Evolutionary conservation across 108 stramenopile species (phyloP), one percentile per base, ranked within the genome.

Genomic region (Fragilaria radians): DNA sequence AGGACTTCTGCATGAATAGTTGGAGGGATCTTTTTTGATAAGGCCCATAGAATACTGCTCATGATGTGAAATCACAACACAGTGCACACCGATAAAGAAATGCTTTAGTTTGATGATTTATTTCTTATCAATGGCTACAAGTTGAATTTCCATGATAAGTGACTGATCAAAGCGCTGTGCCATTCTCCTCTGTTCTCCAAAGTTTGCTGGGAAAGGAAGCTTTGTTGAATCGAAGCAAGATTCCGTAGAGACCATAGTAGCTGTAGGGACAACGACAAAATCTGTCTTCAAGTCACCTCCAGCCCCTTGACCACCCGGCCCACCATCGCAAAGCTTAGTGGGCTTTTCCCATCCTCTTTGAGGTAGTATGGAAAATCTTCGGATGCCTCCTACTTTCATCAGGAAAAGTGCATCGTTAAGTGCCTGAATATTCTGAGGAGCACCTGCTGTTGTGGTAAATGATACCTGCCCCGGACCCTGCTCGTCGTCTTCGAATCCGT

Each of bases 121-220:
- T n/a, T n/a, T n/a, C n/a, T n/a, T n/a, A n/a, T n/a, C 36, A 11
- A 42, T 42, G 14, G 36, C 46, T 3, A 86, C 82, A 45, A 89
- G 63, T 52, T 82, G 65, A 1, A 93, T 84, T 63, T 93, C 92
- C 75, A 93, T 76, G 52, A 93, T 93, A 45, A 93, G 60, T 52
- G 68, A 72, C 70, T 93, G 92, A 67, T 93, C 92, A 62, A 93
- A 93, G 31, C 88, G 70, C 59, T 93, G 92, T 9, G 88, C 92
- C 86, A 93, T 85, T 32, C 92, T 68, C 52, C 92, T 68, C 50
- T 88, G 86, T 64, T 89, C 73, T 7, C 81, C 92, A 65, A 86
- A 93, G 14, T 79, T 70, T 2, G 60, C 46, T 7, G 92, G 92
- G 59, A 93, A 93, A 11, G 92, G 91, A 52, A 73, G 48, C 57